Conservation (phyloP, 257 asterid species). For the Solanum dulcamara region DNA sequence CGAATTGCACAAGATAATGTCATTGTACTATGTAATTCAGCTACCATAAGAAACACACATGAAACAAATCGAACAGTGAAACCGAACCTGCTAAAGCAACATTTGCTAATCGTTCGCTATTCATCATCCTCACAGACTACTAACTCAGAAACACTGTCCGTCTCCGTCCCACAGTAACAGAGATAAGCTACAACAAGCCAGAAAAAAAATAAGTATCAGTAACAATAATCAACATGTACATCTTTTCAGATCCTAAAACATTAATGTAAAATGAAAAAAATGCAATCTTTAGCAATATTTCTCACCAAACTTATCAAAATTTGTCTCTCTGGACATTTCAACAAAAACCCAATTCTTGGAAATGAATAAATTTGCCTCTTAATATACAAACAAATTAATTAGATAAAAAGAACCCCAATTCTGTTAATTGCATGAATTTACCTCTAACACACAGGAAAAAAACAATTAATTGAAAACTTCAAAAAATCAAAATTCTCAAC, state of each 20-base stretch:
- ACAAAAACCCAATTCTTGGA: background rate
- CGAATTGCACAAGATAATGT: background rate
- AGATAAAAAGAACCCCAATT: background rate
- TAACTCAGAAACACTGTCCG: background rate
- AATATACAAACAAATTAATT: background rate
- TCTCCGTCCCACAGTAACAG: background rate
- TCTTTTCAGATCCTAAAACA: background rate
- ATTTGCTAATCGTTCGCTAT: constrained; percentile 40
- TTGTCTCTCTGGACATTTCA: background rate
- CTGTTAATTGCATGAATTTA: background rate
- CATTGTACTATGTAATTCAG: background rate
- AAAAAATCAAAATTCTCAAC: background rate
- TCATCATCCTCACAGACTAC: constrained; percentile 25
- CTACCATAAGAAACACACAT: background rate
- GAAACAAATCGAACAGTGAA: background rate
- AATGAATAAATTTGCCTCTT: background rate
- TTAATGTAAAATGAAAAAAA: background rate
- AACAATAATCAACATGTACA: background rate
- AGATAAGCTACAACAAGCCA: background rate
- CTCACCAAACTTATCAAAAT: background rate
- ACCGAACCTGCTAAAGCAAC: constrained; percentile 49
- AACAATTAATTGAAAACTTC: background rate
- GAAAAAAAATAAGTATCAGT: background rate
- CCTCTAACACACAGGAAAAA: background rate
- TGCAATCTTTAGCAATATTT: background rate